Evolutionary conservation across 257 asterid genomes (phyloP), one percentile per base, ranked within the genome.

Genomic region (Apocynum venetum): DNA sequence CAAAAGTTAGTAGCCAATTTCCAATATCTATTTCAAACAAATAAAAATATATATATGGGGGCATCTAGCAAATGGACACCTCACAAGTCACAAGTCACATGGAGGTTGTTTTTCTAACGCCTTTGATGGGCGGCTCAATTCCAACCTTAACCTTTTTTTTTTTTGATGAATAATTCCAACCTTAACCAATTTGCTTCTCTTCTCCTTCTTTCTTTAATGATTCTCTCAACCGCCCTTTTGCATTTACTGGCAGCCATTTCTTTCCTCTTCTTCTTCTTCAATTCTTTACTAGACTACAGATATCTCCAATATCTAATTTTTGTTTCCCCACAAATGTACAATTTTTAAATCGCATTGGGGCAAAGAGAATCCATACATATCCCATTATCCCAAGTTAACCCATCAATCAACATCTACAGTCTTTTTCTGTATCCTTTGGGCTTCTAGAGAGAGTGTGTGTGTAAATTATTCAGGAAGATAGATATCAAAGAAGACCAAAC

Each of bases 361-460:
- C 80, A 19, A 59, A 9, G 11, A 68, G 80, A 80, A 79, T 79
- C 86, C 57, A 52, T 40, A 43, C 83, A 52, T 71, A 77, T 80
- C 40, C 78, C 76, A 80, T 35, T 79, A 64, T 64, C 13, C 71
- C 79, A 80, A 80, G 73, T 63, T 70, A 48, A 53, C 77, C 57
- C 61, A 17, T 1, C 76, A 53, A 49, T 44, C 72, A 48, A 49
- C 35, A 12, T 35, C 10, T 15, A 47, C 66, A 17, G 59, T 41
- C 61, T 65, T 71, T 75, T 41, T 60, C 80, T 46, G 70, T 44
- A 2, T n/a, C 68, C 17, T 9, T 25, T 53, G 19, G 36, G 12
- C 31, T 40, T 40, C 51, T 55, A 36, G 38, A 38, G 14, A 47
- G 76, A 72, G 74, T 74, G 71, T 79, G 79, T 60, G 7, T 63